Conservation (phyloP, 352 stramenopile genomes). For the Globisporangium sylvaticum region DNA sequence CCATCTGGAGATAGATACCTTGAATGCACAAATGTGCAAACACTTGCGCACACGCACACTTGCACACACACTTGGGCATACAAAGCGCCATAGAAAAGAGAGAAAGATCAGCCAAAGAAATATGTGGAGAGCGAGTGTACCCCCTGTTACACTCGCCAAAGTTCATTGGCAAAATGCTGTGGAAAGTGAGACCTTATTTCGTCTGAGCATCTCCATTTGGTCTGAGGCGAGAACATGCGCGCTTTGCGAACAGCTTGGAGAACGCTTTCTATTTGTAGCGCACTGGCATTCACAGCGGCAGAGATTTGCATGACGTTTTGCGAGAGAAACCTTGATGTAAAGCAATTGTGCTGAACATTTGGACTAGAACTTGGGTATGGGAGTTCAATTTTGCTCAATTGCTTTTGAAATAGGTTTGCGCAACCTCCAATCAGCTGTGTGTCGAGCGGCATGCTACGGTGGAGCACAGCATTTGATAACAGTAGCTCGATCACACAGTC, state of each 20-base stretch:
- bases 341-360: background rate
- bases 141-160: background rate
- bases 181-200: background rate
- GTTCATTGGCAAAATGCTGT: background rate
- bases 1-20: background rate
- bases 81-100: background rate
- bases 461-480: too few relatives aligned
- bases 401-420: background rate
- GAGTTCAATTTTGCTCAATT: background rate
- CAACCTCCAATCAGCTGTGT: background rate
- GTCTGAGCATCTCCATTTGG: too few relatives aligned
- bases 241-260: background rate
- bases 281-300: too few relatives aligned
- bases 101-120: background rate
- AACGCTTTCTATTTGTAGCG: background rate
- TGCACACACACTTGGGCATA: background rate
- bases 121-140: background rate
- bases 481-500: background rate
- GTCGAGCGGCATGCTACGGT: background rate
- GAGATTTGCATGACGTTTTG: background rate
- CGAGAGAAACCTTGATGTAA: background rate
- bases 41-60: background rate
- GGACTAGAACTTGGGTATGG: too few relatives aligned
- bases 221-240: too few relatives aligned
- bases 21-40: background rate